Evolutionary conservation across 2,329 filamentous ascomycete species (phyloP).

Genomic region (Hortaea sp.): DNA sequence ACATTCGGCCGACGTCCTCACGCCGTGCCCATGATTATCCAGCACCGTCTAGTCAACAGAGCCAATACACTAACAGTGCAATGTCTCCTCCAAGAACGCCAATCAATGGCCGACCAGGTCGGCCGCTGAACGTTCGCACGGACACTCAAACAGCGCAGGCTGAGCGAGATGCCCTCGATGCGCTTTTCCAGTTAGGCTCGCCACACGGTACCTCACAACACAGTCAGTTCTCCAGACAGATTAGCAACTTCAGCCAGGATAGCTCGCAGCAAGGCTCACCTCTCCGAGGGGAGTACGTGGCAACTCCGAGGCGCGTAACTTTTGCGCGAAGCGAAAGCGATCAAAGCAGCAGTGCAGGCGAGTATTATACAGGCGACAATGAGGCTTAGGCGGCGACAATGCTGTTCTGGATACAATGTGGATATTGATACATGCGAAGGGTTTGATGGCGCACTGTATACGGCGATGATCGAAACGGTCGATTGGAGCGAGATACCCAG

Average conservation of each 20-base stretch:
- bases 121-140: conserved; percentile 50
- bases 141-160: conserved; percentile 57
- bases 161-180: conserved; percentile 74
- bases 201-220: conserved; percentile 29
- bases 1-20: conserved; percentile 16
- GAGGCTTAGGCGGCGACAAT: not conserved
- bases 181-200: conserved; percentile 65
- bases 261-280: conserved; percentile 17
- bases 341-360: conserved; percentile 1
- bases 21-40: not conserved
- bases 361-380: not conserved
- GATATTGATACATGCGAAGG: not conserved
- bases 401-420: not conserved
- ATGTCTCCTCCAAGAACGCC: conserved; percentile 26
- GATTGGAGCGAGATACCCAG: not conserved
- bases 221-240: conserved; percentile 4
- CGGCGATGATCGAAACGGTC: not conserved
- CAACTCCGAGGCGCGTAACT: conserved; percentile 16
- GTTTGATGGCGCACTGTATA: not conserved
- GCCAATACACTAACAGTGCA: conserved; percentile 3
- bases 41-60: conserved; percentile 1
- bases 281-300: conserved; percentile 9
- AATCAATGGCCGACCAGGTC: conserved; percentile 17
- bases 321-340: conserved; percentile 21
- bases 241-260: conserved; percentile 8